Percentiles rank a stretch among this genome's conserved stretches.
phyloP scores from a whole-genome alignment of 2,329 filamentous ascomycete genomes.

The Drechslerella coelobrocha region DNA sequence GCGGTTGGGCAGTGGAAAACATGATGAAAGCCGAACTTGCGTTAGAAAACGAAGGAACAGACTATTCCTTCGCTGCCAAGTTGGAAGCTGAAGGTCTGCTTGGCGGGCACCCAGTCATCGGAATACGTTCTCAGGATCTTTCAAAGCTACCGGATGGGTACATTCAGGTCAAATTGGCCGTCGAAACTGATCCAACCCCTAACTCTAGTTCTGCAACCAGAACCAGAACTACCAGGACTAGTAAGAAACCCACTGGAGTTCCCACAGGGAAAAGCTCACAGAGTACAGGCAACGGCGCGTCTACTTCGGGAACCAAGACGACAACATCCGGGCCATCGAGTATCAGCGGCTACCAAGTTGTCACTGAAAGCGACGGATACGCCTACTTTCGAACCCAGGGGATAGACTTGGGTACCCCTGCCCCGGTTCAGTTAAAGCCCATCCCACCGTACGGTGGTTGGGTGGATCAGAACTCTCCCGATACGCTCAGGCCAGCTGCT shows the following conservation, averaged over 20 bases:
- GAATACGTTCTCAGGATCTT: background rate
- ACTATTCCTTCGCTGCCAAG: constrained; percentile 2
- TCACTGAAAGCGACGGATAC: background rate
- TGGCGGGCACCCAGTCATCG: constrained; percentile 1
- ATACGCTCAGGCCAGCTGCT: background rate
- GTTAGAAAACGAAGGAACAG: background rate
- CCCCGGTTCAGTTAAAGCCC: background rate
- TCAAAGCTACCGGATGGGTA: background rate
- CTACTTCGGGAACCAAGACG: too few relatives aligned
- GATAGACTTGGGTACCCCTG: constrained; percentile 4
- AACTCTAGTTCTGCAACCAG: background rate
- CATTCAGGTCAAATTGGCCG: background rate
- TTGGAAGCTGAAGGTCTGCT: background rate
- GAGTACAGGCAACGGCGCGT: too few relatives aligned
- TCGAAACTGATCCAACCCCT: background rate
- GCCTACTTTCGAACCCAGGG: background rate
- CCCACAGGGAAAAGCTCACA: too few relatives aligned
- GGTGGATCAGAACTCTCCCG: background rate
- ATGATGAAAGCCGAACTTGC: background rate
- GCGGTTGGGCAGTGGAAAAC: background rate
- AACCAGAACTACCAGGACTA: too few relatives aligned
- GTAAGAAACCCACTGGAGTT: too few relatives aligned
- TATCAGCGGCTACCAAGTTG: background rate
- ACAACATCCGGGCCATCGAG: background rate
- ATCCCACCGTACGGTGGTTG: background rate